Base-by-base conservation (phyloP, 1,139 yeast species). In the Hyphopichia fennica region DNA sequence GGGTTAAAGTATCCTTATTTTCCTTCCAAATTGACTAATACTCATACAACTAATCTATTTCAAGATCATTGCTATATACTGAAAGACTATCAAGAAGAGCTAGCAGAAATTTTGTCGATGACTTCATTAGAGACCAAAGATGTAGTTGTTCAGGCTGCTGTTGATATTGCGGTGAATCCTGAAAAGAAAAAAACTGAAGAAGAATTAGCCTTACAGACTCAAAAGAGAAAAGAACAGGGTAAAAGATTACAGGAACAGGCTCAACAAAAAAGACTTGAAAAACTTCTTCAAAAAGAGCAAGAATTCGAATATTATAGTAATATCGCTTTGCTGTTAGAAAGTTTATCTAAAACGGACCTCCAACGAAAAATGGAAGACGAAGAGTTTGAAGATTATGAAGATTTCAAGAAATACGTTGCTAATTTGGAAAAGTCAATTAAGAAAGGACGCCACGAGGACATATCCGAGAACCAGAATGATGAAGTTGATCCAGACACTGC, bases 221-320 rank as follows among this genome's bases (percentile, higher is more conserved):
- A 86, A 51, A 83, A 85, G 57, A 78, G 96, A 47, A 77, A 81
- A 53, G 97, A 91, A 58, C 88, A 87, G 50, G 98, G 97, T 4
- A 79, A 84, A 49, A 73, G 96, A 51, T 72, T 95, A 46, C 98
- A 93, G 63, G 96, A 89, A 55, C 97, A 90, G 63, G 98, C 98
- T 0, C 90, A 86, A 50, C 84, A 83, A 53, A 85, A 84, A 52
- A 72, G 99, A 44, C 63, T 81, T 6, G 97, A 91, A 57, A 90
- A 88, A 57, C 67, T 89, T 41, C 72, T 80, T 20, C 88, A 88
- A 56, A 88, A 88, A 51, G 95, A 90, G 53, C 81, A 84, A 52
- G 97, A 93, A 57, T 79, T 75, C 50, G 85, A 78, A 39, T 88
- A 89, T 57, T 90, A 82, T 57, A 62, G 78, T 2, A 75, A 76